Conservation (phyloP, 1,139 yeast species). For the Blastobotrys ciferrii region DNA sequence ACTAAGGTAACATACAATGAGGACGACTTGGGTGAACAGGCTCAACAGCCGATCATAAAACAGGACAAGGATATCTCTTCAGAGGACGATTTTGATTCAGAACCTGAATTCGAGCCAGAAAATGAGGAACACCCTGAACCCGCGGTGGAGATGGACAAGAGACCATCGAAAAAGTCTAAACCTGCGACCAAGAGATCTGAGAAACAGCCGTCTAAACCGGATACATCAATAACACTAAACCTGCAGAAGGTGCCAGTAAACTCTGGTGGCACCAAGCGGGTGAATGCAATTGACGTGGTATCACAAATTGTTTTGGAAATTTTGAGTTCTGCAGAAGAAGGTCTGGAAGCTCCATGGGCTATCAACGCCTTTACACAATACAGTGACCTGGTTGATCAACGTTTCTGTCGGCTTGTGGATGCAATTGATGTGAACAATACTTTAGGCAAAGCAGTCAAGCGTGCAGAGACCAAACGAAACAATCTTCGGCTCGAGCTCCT, state of each 20-base stretch:
- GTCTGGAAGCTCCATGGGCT: conserved; percentile 10
- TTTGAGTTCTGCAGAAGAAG: conserved; percentile 15
- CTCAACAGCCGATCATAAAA: background rate
- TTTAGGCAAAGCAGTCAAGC: conserved; percentile 20
- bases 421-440: conserved; percentile 25
- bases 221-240: conserved; percentile 12
- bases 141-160: background rate
- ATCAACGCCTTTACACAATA: conserved; percentile 16
- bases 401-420: conserved; percentile 24
- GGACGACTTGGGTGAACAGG: background rate
- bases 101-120: background rate
- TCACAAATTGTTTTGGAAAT: conserved; percentile 23
- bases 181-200: background rate
- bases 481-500: conserved; percentile 23
- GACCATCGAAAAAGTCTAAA: background rate
- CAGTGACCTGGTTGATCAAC: conserved; percentile 20
- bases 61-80: background rate
- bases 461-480: conserved; percentile 24
- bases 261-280: conserved; percentile 23
- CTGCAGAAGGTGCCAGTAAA: conserved; percentile 22
- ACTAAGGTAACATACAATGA: background rate
- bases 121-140: background rate
- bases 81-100: too few species aligned
- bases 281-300: conserved; percentile 31
- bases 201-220: conserved; percentile 3